phyloP scores from a whole-genome alignment of 1,284 basidiomycete species.

The Cutaneotrichosporon daszewskae region DNA sequence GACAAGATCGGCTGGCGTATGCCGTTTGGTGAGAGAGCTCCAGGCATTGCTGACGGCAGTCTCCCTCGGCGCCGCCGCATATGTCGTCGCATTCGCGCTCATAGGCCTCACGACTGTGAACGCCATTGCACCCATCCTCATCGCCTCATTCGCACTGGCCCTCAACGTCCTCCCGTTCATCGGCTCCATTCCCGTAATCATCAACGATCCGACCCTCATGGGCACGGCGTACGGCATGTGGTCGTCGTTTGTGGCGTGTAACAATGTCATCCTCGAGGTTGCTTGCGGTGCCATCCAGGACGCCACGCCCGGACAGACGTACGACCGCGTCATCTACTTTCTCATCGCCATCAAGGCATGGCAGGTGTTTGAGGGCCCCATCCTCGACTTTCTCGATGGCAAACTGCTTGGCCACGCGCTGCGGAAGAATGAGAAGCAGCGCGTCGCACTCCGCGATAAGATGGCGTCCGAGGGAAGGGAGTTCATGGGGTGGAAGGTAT shows the following conservation, averaged over 20 bases:
- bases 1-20: conserved; percentile 25
- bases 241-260: conserved; percentile 17
- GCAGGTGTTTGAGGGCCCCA: conserved; percentile 34
- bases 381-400: conserved; percentile 26
- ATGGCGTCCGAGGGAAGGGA: conserved; percentile 8
- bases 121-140: conserved; percentile 36
- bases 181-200: conserved; percentile 41
- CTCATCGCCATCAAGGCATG: conserved; percentile 44
- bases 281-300: conserved; percentile 43
- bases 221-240: conserved; percentile 44
- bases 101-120: conserved; percentile 40
- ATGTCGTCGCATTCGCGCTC: conserved; percentile 39
- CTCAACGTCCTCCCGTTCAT: conserved; percentile 40
- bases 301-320: conserved; percentile 26
- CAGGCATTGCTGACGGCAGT: background rate
- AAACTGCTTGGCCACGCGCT: conserved; percentile 27
- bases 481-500: conserved; percentile 9
- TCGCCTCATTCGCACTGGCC: conserved; percentile 35
- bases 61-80: conserved; percentile 28
- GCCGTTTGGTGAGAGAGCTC: conserved; percentile 7
- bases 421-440: conserved; percentile 26
- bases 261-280: conserved; percentile 37
- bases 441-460: conserved; percentile 22
- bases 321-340: conserved; percentile 40
- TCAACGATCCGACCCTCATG: conserved; percentile 37